These are phyloP conservation scores for Euphorbia corollata DNA, from an alignment of 441 rosid species.

Conservation along the genomic window DNA sequence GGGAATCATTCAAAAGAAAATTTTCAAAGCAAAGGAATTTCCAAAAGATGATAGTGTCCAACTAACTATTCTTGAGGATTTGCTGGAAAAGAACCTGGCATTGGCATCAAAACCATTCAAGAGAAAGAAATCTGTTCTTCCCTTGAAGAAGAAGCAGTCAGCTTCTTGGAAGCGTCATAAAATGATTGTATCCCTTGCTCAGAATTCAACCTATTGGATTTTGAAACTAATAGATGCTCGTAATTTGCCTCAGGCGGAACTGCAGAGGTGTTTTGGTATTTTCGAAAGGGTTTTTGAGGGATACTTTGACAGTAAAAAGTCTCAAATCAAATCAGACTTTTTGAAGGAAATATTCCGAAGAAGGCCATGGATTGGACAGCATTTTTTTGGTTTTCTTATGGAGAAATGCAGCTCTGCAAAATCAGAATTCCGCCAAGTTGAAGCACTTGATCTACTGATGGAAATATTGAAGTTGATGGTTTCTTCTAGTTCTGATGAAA, in stretches of 20 bases:
- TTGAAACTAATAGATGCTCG: constrained; percentile 66
- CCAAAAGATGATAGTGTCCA: too few relatives aligned
- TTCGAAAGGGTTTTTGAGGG: constrained; percentile 41
- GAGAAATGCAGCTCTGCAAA: constrained; percentile 32
- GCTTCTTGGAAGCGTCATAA: constrained; percentile 64
- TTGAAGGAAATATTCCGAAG: constrained; percentile 71
- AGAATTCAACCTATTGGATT: constrained; percentile 74
- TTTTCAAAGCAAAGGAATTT: too few relatives aligned
- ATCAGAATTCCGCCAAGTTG: constrained; percentile 65
- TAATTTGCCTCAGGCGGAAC: constrained; percentile 46
- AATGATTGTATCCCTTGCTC: constrained; percentile 59
- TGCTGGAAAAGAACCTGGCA: constrained; percentile 43
- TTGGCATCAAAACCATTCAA: constrained; percentile 87
- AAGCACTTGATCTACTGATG: constrained; percentile 63
- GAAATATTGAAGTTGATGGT: constrained; percentile 59
- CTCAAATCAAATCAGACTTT: constrained; percentile 67
- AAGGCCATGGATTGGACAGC: constrained; percentile 64
- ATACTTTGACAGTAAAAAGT: constrained; percentile 66
- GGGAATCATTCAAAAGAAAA: too few relatives aligned
- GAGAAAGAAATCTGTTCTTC: constrained; percentile 54
- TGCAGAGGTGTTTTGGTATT: constrained; percentile 45
- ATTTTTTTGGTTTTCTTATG: constrained; percentile 45
- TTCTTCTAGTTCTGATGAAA: constrained; percentile 35
- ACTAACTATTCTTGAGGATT: too few relatives aligned
- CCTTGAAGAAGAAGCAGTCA: constrained; percentile 66